Evolutionary conservation across 2,329 filamentous ascomycete species (phyloP).

Genomic region (Lasiodiplodia sp.): DNA sequence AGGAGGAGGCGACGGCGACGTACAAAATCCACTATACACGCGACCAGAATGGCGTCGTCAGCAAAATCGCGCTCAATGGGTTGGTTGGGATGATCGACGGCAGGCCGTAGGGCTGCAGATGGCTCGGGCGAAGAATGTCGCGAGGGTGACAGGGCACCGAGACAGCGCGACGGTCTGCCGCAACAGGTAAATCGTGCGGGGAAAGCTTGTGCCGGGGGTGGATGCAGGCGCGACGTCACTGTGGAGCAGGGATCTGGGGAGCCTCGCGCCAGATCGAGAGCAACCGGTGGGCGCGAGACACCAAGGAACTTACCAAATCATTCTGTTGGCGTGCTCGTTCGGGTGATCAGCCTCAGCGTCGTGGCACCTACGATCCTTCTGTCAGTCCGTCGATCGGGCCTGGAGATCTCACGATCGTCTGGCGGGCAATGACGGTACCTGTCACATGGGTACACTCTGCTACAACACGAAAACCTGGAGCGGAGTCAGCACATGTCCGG

Average conservation of each 20-base stretch:
- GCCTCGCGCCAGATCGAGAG: constrained; percentile 13
- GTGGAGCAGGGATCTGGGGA: constrained; percentile 22
- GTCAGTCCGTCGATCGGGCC: constrained; percentile 12
- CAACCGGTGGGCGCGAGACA: constrained; percentile 11
- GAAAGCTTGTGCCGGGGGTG: constrained; percentile 19
- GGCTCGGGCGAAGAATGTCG: constrained; percentile 26
- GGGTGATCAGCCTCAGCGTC: constrained; percentile 74
- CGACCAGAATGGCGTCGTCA: constrained; percentile 11
- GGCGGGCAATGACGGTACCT: constrained; percentile 46
- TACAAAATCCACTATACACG: constrained; percentile 36
- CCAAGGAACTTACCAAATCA: constrained; percentile 69
- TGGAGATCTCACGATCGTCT: constrained; percentile 36
- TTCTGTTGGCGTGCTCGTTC: constrained; percentile 82
- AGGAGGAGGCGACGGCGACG: constrained; percentile 18
- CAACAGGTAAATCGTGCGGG: constrained; percentile 21
- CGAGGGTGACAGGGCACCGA: constrained; percentile 13
- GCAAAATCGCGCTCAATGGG: constrained; percentile 18
- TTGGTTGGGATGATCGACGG: constrained; percentile 24
- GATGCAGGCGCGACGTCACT: constrained; percentile 18
- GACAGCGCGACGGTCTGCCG: constrained; percentile 12
- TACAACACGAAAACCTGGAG: constrained; percentile 62
- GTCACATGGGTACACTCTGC: constrained; percentile 65
- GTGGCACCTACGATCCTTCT: constrained; percentile 64
- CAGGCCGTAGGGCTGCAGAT: constrained; percentile 28
- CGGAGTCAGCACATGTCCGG: constrained; percentile 17